Evolutionary conservation across 371 early-diverging fungal species (phyloP), one percentile per base, ranked within the genome.

Genomic region (Phascolomyces articulosus): DNA sequence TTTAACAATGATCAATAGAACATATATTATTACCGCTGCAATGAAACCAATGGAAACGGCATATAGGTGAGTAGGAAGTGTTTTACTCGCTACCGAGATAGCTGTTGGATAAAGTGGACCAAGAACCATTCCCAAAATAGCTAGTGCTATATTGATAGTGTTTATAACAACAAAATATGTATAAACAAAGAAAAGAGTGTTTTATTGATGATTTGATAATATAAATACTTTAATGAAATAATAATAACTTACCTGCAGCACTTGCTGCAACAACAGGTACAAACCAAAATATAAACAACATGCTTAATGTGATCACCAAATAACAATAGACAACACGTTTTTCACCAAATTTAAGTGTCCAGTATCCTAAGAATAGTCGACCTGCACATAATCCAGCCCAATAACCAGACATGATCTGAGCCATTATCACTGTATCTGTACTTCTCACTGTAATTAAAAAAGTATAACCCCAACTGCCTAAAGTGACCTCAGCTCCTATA

Each of bases 31-130:
- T 56, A 70, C 68, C 58, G 66, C 68, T 18, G 63, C 58, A 20
- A 72, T 38, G 40, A 69, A 72, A 4, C 69, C 73, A 8, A 72
- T 56, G 6, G 67, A 57, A 4, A 62, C 68, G 2, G 73, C 64
- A 53, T 65, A 64, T 28, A 72, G 59, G 8, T 55, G 63, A 9
- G 53, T 10, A 4, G 73, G 69, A 2, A 69, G 44, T 2, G 60
- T 53, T 24, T 69, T 64, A 15, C 47, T 60, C 6, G 66, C 65
- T 41, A 72, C 23, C 20, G 69, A 51, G 13, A 72, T 55, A 9
- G 73, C 67, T 15, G 73, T 63, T 21, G 73, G 73, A 31, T 66
- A 73, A 9, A 73, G 4, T 18, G 73, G 70, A 4, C 69, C 73
- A 15, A 69, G 24, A 7, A 66, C 60, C 11, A 68, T 51, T 20